Conservation (phyloP, 257 asterid genomes). For the Cynanchum wilfordii region DNA sequence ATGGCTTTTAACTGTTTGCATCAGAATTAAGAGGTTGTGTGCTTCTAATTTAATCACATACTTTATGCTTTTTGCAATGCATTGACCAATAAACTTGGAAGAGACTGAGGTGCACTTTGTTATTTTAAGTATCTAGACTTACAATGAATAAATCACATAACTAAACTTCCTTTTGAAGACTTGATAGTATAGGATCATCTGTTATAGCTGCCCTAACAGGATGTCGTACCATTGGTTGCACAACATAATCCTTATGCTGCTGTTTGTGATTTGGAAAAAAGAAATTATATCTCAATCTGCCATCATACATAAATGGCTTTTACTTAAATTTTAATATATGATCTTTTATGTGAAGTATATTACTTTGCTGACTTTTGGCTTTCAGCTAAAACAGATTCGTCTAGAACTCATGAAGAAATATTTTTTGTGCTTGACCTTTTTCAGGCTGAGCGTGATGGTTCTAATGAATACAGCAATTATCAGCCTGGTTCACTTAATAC, state of each 20-base stretch:
- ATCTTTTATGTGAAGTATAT: neutral
- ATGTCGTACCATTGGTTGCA: neutral
- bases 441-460: slow-evolving; percentile 94
- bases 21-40: neutral
- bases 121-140: neutral
- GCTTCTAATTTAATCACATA: neutral
- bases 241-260: neutral
- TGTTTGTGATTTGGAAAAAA: neutral
- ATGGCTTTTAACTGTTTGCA: neutral
- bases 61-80: neutral
- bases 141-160: neutral
- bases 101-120: neutral
- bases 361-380: neutral
- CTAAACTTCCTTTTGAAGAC: neutral
- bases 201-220: neutral
- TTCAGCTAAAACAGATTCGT: neutral
- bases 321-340: neutral
- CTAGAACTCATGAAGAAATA: neutral
- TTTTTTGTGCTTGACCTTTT: slow-evolving; percentile 9
- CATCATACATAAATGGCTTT: neutral
- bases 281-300: neutral
- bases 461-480: slow-evolving; percentile 72
- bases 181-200: neutral
- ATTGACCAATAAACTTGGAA: neutral
- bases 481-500: slow-evolving; percentile 86